phyloP scores from a whole-genome alignment of 2,329 filamentous ascomycete genomes.

The Chrysosphaeria jannelii region DNA sequence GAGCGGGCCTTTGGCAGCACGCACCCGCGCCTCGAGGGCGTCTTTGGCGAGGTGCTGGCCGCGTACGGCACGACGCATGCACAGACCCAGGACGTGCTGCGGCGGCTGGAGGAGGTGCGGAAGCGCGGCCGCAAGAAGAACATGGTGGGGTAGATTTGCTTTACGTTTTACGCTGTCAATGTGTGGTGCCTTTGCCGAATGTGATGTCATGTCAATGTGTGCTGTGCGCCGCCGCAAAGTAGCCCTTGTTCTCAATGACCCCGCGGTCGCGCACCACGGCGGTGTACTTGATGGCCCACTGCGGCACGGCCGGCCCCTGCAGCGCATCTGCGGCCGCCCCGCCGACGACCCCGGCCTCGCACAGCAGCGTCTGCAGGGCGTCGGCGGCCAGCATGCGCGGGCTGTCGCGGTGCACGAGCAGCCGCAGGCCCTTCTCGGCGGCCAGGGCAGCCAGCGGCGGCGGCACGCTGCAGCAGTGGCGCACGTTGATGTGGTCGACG shows the following conservation, averaged over 20 bases:
- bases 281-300: constrained; percentile 95
- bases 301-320: constrained; percentile 48
- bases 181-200: no score
- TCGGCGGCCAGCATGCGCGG: constrained; percentile 70
- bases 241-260: constrained; percentile 94
- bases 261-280: constrained; percentile 80
- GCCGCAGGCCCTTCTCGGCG: constrained; percentile 54
- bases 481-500: constrained; percentile 88
- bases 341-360: no score
- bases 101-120: constrained; percentile 67
- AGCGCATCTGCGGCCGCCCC: constrained; percentile 39
- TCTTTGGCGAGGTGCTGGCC: constrained; percentile 44
- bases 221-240: constrained; percentile 75
- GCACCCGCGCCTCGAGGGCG: constrained; percentile 53
- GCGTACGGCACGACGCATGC: constrained; percentile 50
- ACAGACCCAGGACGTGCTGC: constrained; percentile 43
- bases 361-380: constrained; percentile 56
- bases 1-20: constrained; percentile 88
- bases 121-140: constrained; percentile 87
- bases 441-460: constrained; percentile 61
- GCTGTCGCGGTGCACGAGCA: constrained; percentile 83
- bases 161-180: no score
- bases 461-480: constrained; percentile 86
- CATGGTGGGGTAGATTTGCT: constrained; percentile 86
- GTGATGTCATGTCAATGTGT: no score